Base-by-base conservation (phyloP, 495 filamentous ascomycete genomes). In the Evernia prunastri region DNA sequence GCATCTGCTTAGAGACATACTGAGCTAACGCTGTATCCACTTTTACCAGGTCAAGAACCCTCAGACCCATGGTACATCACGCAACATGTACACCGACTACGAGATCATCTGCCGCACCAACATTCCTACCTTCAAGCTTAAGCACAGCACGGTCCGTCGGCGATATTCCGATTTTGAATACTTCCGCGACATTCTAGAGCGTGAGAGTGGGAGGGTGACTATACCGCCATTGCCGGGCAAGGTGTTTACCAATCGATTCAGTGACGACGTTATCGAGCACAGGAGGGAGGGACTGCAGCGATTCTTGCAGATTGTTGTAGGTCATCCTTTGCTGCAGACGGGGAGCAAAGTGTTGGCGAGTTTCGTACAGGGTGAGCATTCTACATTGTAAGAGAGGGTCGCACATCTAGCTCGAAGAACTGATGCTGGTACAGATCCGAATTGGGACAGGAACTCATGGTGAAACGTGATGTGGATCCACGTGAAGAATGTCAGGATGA, bases 161-260 rank as follows among this genome's bases (percentile, higher is more conserved):
- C 90, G 94, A 33, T 98, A 98, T 78, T 92, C 87, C 63, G 94
- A 98, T 76, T 98, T 98, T 70, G 94, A 98, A 78, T 92, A 94
- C 79, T 98, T 98, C 79, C 91, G 94, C 70, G 94, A 98, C 73
- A 96, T 97, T 62, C 83, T 98, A 59, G 94, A 98, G 81, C 88
- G 95, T 62, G 94, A 98, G 79, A 87, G 83, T 69, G 92, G 92
- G 43, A 81, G 95, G 60, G 94, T 98, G 57, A 96, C 91, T 36
- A 98, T 97, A 72, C 94, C 94, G 7, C 94, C 94, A 31, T 79
- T 98, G 58, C 94, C 94, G 0, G 94, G 94, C 33, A 98, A 97
- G 78, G 94, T 98, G 37, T 96, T 97, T 70, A 97, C 93, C 33
- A 97, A 97, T 75, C 89, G 94, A 20, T 98, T 98, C 78, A 93